Evolutionary conservation across 2,329 filamentous ascomycete genomes (phyloP), one percentile per base, ranked within the genome.

Genomic region (Alternaria arbusti): DNA sequence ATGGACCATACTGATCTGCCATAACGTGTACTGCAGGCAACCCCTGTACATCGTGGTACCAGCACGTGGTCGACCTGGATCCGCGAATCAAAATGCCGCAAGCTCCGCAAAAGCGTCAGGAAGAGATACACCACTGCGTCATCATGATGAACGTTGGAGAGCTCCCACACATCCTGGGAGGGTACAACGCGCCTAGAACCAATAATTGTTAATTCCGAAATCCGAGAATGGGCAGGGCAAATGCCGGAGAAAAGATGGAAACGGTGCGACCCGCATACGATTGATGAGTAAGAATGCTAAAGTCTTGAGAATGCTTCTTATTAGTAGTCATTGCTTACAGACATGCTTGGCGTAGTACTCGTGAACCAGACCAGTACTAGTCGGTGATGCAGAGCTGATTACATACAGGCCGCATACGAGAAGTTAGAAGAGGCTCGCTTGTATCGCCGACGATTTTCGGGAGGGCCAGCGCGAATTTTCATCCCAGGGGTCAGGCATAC

Each of bases 101-200:
- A 28, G 44, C 8, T 36, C 57, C 26, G 46, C n/a, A 56, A 32
- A 40, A 40, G 26, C 51, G 32, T 26, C 20, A 55, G 43, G 17
- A 22, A 45, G 28, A 52, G 57, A 54, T 61, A 54, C 15, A 64
- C 20, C 40, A 51, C 25, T 64, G 59, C 67, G 67, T 71, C 69
- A 71, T 59, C 9, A 68, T 66, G 64, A 71, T 67, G 45, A 25
- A 12, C 20, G 26, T n/a, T 50, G 6, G 47, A 50, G 59, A 54
- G 43, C 47, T 61, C 17, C 20, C 17, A 32, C 9, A 50, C 52
- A 52, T 36, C 20, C 49, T 22, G 11, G 49, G 15, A 57, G 40
- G 55, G 60, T 22, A 30, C 40, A 1, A 45, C 20, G 26, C 25
- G 52, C 28, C 28, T 57, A 32, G 49, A 47, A 20, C 56, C 43